Evolutionary conservation across 2,329 filamentous ascomycete species (phyloP).

Genomic region (Pseudocercospora vitis): DNA sequence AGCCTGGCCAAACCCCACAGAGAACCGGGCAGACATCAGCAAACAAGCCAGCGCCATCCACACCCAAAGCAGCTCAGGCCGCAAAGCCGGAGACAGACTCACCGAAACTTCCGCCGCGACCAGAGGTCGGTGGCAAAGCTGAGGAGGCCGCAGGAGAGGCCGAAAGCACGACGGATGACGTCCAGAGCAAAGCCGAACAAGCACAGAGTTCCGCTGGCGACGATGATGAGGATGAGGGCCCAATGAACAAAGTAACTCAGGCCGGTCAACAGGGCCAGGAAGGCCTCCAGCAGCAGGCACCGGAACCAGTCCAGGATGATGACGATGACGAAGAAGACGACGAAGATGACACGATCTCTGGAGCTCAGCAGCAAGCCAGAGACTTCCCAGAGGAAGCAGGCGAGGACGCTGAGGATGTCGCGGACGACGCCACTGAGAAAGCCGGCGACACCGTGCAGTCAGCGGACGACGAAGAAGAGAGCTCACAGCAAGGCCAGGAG

Average conservation of each 20-base stretch:
- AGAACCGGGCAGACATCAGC: slow-evolving; percentile 24
- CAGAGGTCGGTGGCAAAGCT: slow-evolving; percentile 41
- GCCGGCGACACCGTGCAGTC: slow-evolving; percentile 40
- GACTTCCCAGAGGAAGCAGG: slow-evolving; percentile 45
- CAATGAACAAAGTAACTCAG: slow-evolving; percentile 50
- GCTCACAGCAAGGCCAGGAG: slow-evolving; percentile 29
- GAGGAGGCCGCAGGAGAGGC: slow-evolving; percentile 36
- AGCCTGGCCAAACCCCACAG: slow-evolving; percentile 26
- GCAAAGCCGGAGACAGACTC: slow-evolving; percentile 41
- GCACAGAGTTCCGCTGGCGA: slow-evolving; percentile 33
- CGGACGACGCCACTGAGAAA: slow-evolving; percentile 47
- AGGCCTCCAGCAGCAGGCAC: slow-evolving; percentile 47
- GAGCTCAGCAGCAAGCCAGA: slow-evolving; percentile 45
- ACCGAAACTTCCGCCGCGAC: slow-evolving; percentile 36
- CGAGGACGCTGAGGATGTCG: slow-evolving; percentile 37
- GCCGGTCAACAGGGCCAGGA: slow-evolving; percentile 47
- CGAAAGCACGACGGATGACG: slow-evolving; percentile 35
- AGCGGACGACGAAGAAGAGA: slow-evolving; percentile 35
- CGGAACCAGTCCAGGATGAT: slow-evolving; percentile 46
- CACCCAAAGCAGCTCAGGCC: slow-evolving; percentile 33
- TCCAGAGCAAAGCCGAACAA: slow-evolving; percentile 40
- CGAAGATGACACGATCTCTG: slow-evolving; percentile 37
- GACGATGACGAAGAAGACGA: slow-evolving; percentile 37
- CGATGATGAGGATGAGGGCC: slow-evolving; percentile 35
- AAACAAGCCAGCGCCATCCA: slow-evolving; percentile 29